A percentile compares a stretch with the other conserved stretches of the same genome.
phyloP scores from a whole-genome alignment of 2,329 filamentous ascomycete genomes.

The Calonectria fujianensis region DNA sequence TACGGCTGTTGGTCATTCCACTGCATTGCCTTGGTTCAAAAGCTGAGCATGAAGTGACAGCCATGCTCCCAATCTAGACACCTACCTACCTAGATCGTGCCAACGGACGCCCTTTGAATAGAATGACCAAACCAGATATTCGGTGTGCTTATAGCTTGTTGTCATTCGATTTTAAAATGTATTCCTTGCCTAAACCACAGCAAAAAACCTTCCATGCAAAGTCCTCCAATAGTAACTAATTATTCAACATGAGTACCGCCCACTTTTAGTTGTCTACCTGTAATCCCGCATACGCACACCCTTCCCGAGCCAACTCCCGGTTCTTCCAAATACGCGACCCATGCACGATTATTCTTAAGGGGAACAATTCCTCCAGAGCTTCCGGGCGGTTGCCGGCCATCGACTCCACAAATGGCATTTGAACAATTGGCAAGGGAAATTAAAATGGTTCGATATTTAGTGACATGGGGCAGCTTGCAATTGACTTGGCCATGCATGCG shows the following conservation, averaged over 20 bases:
- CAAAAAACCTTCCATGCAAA: not conserved
- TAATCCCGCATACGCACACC: not conserved
- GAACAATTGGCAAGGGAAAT: conserved; percentile 53
- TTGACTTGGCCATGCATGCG: conserved; percentile 61
- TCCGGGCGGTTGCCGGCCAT: conserved; percentile 2
- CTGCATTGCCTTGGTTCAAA: not conserved
- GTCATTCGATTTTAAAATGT: not conserved
- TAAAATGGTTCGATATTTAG: conserved; percentile 18
- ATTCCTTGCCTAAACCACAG: not conserved
- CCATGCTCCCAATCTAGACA: not conserved
- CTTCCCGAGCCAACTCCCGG: conserved; percentile 37
- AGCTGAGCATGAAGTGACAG: not conserved
- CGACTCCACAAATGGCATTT: conserved; percentile 3
- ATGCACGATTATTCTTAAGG: conserved; percentile 3
- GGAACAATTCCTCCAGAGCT: conserved; percentile 23
- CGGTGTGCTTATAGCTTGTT: not conserved
- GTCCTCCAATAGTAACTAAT: not conserved
- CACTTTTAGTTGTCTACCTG: no score
- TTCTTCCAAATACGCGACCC: not conserved
- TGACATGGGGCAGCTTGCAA: conserved; percentile 18
- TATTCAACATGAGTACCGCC: not conserved
- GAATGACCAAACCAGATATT: not conserved
- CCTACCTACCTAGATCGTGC: not conserved
- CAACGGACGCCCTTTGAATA: not conserved
- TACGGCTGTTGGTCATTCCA: not conserved